These are phyloP conservation scores for Boletus subcaerulescens DNA, from an alignment of 768 basidiomycete genomes.

Conservation along the genomic window DNA sequence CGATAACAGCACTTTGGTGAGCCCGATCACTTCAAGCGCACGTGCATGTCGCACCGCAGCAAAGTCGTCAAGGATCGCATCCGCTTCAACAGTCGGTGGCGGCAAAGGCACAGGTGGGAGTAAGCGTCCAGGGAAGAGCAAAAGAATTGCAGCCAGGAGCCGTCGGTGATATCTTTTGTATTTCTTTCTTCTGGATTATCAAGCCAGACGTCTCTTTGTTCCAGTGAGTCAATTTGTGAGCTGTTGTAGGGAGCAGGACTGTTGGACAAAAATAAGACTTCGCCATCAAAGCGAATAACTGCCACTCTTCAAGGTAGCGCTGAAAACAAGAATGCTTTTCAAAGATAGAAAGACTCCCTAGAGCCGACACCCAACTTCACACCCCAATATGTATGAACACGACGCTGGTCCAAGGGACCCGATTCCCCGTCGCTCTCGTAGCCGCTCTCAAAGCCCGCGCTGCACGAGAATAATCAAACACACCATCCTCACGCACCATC, in stretches of 20 bases:
- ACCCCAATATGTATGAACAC: conserved; percentile 24
- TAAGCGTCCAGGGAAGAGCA: conserved; percentile 61
- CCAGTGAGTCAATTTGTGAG: too few relatives aligned
- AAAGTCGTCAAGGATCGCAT: conserved; percentile 37
- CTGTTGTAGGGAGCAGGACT: background rate
- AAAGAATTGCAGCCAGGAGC: conserved; percentile 44
- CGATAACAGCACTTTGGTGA: conserved; percentile 37
- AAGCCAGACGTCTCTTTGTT: background rate
- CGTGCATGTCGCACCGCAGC: conserved; percentile 12
- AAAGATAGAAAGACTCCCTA: background rate
- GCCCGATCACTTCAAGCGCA: background rate
- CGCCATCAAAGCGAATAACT: too few relatives aligned
- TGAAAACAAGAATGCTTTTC: too few relatives aligned
- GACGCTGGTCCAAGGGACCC: conserved; percentile 21
- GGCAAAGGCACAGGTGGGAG: conserved; percentile 32
- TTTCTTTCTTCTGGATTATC: background rate
- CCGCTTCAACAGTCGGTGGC: conserved; percentile 14
- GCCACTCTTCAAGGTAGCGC: too few relatives aligned
- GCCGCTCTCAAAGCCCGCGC: conserved; percentile 17
- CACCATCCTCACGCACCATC: conserved; percentile 13
- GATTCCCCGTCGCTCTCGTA: conserved; percentile 2
- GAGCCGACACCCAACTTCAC: background rate
- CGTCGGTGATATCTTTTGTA: conserved; percentile 23
- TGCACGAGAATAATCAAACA: conserved; percentile 14
- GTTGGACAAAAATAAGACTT: too few relatives aligned